Percentiles rank a stretch among this genome's conserved stretches.
phyloP scores from a whole-genome alignment of 2,329 filamentous ascomycete genomes.

The Ceratocystis harringtonii region DNA sequence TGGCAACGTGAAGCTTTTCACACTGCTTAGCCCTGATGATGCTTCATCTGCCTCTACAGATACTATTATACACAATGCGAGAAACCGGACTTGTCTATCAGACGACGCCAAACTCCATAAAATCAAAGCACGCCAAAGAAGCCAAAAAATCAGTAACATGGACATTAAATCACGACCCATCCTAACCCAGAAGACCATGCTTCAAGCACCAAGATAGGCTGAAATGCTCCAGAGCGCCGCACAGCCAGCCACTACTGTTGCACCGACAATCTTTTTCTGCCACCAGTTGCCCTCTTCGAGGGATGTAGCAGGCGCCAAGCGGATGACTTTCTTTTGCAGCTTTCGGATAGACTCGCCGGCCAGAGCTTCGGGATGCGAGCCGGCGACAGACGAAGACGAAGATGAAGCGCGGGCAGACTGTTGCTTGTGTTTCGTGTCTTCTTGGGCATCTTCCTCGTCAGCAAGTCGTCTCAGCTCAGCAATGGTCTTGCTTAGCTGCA shows the following conservation, averaged over 20 bases:
- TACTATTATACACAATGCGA: not conserved
- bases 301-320: conserved; percentile 33
- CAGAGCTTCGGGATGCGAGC: not conserved
- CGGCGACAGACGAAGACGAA: not conserved
- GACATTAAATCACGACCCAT: not conserved
- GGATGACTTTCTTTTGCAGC: conserved; percentile 14
- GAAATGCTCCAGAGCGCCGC: conserved; percentile 43
- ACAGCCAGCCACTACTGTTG: conserved; percentile 46
- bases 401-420: not conserved
- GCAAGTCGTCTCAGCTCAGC: conserved; percentile 36
- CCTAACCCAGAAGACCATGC: not conserved
- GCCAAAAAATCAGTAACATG: not conserved
- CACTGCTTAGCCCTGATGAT: no score
- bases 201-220: conserved; percentile 31
- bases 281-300: conserved; percentile 52
- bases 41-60: not conserved
- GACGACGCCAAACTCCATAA: not conserved
- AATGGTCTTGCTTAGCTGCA: conserved; percentile 57
- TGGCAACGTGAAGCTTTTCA: no score
- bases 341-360: not conserved
- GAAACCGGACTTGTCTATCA: not conserved
- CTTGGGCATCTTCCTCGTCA: conserved; percentile 29
- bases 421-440: conserved; percentile 18
- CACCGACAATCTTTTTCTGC: conserved; percentile 49
- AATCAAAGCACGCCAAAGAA: not conserved